A percentile compares a stretch with the other conserved stretches of the same genome.
Conservation (phyloP, 2,329 filamentous ascomycete genomes). For the Alternaria arborescens region DNA sequence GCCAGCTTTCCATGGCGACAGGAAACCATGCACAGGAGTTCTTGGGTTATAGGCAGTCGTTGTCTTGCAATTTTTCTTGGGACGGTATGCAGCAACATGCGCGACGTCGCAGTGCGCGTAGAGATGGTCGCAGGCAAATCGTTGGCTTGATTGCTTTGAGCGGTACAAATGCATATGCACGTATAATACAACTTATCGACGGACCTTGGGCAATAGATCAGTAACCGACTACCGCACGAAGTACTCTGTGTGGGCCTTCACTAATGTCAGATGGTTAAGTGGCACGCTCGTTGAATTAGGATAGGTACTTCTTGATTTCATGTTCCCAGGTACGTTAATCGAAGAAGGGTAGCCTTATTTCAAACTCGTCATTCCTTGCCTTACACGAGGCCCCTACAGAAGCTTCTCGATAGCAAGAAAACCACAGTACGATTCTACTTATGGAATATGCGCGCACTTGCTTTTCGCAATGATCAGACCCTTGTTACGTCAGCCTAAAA, state of each 20-base stretch:
- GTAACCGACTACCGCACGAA: neutral
- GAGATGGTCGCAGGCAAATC: neutral
- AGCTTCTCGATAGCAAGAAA: too few species aligned
- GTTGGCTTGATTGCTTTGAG: neutral
- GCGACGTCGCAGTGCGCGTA: neutral
- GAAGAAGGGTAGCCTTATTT: too few species aligned
- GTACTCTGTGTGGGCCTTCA: too few species aligned
- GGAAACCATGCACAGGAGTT: neutral
- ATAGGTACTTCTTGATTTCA: too few species aligned
- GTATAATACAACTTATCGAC: neutral
- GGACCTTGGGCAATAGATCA: neutral
- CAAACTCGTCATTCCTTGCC: too few species aligned
- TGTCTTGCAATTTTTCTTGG: neutral
- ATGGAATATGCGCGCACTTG: neutral
- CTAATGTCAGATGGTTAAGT: too few species aligned
- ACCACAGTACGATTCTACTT: neutral
- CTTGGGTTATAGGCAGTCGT: neutral
- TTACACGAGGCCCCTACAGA: too few species aligned
- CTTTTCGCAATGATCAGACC: neutral
- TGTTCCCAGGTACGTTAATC: too few species aligned
- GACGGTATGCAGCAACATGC: neutral
- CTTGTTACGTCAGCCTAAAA: neutral
- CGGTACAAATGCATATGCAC: neutral
- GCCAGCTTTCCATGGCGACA: neutral
- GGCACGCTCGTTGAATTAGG: too few species aligned